A percentile compares a stretch with the other conserved stretches of the same genome.
phyloP scores from a whole-genome alignment of 176 grass and related monocot genomes.

The Olyra latifolia region DNA sequence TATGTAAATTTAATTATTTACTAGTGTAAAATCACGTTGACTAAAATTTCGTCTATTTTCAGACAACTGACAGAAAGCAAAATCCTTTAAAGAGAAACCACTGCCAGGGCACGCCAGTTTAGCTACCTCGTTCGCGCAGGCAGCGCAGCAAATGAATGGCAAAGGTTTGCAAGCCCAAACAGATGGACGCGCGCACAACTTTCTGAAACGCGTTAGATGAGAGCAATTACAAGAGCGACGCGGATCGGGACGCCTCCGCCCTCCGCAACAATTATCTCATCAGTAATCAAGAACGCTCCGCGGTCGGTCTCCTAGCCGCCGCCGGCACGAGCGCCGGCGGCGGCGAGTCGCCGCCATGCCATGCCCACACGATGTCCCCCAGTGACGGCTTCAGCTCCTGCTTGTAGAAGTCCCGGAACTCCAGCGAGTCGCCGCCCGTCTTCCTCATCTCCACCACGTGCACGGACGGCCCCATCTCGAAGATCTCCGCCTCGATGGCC shows the following conservation, averaged over 20 bases:
- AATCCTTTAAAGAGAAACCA: too few species aligned
- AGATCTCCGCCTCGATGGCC: conserved; percentile 75
- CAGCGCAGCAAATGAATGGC: neutral
- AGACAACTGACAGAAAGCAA: too few species aligned
- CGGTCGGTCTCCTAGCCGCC: neutral
- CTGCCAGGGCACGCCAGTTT: too few species aligned
- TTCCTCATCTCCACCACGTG: conserved; percentile 92
- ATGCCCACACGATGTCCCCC: conserved; percentile 47
- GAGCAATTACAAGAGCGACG: neutral
- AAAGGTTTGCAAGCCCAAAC: neutral
- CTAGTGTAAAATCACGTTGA: too few species aligned
- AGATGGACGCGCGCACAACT: neutral
- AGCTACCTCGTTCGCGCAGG: neutral
- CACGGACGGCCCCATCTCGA: conserved; percentile 72
- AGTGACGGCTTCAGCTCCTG: conserved; percentile 73
- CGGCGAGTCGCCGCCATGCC: conserved; percentile 41
- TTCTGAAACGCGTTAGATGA: neutral
- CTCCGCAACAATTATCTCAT: neutral
- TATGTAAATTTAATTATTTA: too few species aligned
- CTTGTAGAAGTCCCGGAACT: conserved; percentile 75
- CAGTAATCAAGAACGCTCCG: neutral
- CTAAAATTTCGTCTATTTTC: too few species aligned
- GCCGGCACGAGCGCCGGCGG: neutral
- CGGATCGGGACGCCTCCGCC: neutral
- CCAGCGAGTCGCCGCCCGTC: conserved; percentile 63